Percentiles rank a stretch among this genome's conserved stretches.
Evolutionary conservation across 257 asterid genomes (phyloP).

Genomic region (Nyctanthes arbortristis): DNA sequence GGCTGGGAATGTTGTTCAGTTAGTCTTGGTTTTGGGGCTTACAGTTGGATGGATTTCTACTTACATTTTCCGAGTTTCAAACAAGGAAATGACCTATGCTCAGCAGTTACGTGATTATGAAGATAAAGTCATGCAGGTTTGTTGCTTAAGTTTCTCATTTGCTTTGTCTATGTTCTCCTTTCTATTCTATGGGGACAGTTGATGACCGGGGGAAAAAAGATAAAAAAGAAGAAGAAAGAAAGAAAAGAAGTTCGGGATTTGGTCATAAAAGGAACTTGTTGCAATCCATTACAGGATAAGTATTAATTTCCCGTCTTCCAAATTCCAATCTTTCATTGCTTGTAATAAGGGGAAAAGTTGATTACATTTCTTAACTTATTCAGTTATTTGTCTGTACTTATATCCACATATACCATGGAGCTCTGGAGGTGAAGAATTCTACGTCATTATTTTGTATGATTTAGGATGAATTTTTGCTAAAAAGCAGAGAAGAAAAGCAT

Average conservation of each 20-base stretch:
- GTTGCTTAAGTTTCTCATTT: constrained; percentile 9
- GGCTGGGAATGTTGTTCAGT: constrained; percentile 94
- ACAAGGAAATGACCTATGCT: constrained; percentile 97
- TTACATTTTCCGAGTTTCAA: constrained; percentile 88
- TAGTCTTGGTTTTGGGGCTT: constrained; percentile 86
- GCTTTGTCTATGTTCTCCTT: background rate
- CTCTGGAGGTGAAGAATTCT: too few species aligned
- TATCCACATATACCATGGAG: background rate
- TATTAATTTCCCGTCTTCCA: too few species aligned
- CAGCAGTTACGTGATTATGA: constrained; percentile 91
- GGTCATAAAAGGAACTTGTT: too few species aligned
- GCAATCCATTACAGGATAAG: too few species aligned
- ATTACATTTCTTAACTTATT: too few species aligned
- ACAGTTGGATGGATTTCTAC: constrained; percentile 96
- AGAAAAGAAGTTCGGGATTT: too few species aligned
- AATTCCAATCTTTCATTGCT: too few species aligned
- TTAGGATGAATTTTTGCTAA: background rate
- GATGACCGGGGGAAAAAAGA: too few species aligned
- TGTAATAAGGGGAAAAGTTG: too few species aligned
- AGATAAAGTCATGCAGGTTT: constrained; percentile 91
- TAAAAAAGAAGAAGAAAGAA: too few species aligned
- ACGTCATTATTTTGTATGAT: background rate
- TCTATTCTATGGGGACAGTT: background rate
- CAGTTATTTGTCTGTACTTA: too few species aligned
- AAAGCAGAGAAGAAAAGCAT: background rate